A percentile compares a stretch with the other conserved stretches of the same genome.
Conservation (phyloP, 1,284 basidiomycete genomes). For the Melampsora americana region DNA sequence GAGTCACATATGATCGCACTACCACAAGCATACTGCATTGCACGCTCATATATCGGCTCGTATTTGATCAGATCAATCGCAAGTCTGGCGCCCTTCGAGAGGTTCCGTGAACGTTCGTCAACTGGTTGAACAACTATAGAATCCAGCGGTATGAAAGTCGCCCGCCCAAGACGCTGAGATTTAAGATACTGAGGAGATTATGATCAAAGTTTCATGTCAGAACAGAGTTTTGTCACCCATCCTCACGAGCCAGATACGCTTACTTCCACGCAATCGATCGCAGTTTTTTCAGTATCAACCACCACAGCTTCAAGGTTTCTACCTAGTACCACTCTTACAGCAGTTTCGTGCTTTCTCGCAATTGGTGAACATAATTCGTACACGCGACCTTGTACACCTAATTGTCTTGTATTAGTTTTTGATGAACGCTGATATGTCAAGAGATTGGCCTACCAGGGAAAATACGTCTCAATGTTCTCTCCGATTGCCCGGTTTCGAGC, state of each 20-base stretch:
- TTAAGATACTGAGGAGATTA: constrained; percentile 77
- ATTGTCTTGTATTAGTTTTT: constrained; percentile 43
- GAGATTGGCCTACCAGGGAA: constrained; percentile 65
- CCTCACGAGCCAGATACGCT: constrained; percentile 44
- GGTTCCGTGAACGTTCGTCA: constrained; percentile 89
- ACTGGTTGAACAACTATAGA: constrained; percentile 89
- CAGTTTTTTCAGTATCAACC: constrained; percentile 92
- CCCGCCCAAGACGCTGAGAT: constrained; percentile 87
- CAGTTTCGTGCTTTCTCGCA: constrained; percentile 83
- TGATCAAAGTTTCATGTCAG: not conserved
- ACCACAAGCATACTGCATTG: constrained; percentile 93
- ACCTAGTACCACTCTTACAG: constrained; percentile 91
- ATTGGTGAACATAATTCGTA: constrained; percentile 90
- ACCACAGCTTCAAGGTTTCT: constrained; percentile 93
- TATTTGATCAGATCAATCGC: constrained; percentile 92
- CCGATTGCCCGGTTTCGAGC: constrained; percentile 79
- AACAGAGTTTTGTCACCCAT: not conserved
- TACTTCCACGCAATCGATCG: constrained; percentile 94
- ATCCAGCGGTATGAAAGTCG: constrained; percentile 95
- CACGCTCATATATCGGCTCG: constrained; percentile 79
- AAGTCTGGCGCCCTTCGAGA: constrained; percentile 83
- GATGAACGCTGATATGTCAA: not conserved
- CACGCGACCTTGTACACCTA: constrained; percentile 66
- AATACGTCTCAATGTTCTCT: constrained; percentile 72
- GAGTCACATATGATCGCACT: constrained; percentile 92